Base-by-base conservation (phyloP, 441 rosid species). In the Arabidopsis lyrata region DNA sequence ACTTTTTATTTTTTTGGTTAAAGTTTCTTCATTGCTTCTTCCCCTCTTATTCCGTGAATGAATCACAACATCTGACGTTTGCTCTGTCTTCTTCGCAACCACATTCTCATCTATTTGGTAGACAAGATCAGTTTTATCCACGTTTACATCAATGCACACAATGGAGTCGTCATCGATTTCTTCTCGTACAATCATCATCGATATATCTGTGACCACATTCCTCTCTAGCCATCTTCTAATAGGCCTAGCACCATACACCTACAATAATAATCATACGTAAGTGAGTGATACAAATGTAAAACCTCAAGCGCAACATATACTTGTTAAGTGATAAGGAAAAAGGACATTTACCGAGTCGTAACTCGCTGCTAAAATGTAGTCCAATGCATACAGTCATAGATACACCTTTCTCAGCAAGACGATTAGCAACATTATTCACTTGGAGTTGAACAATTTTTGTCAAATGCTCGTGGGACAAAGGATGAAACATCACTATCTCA, bases 181-280 rank as follows among this genome's bases (percentile, higher is more conserved):
- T 22, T 87, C 92, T 73, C 83, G 81, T 15, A 91, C 53, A 0
- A 91, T 83, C 98, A 90, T 88, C 70, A 83, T 83, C 1, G 95
- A 94, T 4, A 94, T 73, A 76, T 88, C 88, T 0, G 96, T 91
- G 1, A 94, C 95, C 61, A 94, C 96, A 80, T 81, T 84, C 82
- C 63, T 91, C 85, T 94, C 90, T 0, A 91, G 89, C 98, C 97
- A 94, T 57, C 97, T 87, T 78, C 97, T 78, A 8, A 90, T 94
- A 0, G 97, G 95, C 49, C 97, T 83, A 0, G 90, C 97, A n/a
- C 96, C 97, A 66, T 91, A 90, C 8, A 88, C 90, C 96, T 92
- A 45, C 50, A 54, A 55, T 22, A 57, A 73, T 6, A 31, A 55
- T 22, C 64, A 73, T 6, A 31, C 47, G 44, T 45, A 15, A 15